Evolutionary conservation across 2,329 filamentous ascomycete genomes (phyloP).

Genomic region (Phaeosphaeriaceae sp.): DNA sequence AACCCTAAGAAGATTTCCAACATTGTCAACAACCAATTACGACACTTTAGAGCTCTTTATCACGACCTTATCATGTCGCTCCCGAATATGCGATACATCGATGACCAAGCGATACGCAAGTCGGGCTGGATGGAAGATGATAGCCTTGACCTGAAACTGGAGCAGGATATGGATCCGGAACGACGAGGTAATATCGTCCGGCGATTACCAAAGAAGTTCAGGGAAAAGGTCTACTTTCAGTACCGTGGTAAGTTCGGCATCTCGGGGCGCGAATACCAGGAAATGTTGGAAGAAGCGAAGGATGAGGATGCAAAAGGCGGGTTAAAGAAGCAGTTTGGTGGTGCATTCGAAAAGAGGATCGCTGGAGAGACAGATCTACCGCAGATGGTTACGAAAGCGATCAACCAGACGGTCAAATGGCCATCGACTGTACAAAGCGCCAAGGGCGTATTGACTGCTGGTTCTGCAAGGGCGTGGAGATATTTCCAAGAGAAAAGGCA

Average conservation of each 20-base stretch:
- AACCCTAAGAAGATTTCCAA: slow-evolving; percentile 92
- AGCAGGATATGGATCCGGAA: slow-evolving; percentile 90
- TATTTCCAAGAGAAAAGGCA: slow-evolving; percentile 81
- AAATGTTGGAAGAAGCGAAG: slow-evolving; percentile 78
- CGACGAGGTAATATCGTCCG: slow-evolving; percentile 96
- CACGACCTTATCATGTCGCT: slow-evolving; percentile 86
- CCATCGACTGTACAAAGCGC: slow-evolving; percentile 86
- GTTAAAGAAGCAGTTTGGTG: slow-evolving; percentile 77
- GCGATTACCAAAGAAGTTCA: slow-evolving; percentile 83
- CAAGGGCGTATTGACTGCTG: slow-evolving; percentile 83
- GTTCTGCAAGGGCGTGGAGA: slow-evolving; percentile 69
- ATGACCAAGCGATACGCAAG: slow-evolving; percentile 62
- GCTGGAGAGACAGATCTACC: slow-evolving; percentile 75
- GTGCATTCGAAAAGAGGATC: slow-evolving; percentile 85
- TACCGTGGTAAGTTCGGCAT: slow-evolving; percentile 92
- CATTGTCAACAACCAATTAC: slow-evolving; percentile 89
- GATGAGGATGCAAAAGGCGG: slow-evolving; percentile 68
- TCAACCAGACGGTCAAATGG: slow-evolving; percentile 90
- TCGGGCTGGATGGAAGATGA: slow-evolving; percentile 68
- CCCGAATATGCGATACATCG: slow-evolving; percentile 82
- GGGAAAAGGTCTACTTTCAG: slow-evolving; percentile 88
- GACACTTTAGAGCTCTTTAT: slow-evolving; percentile 91
- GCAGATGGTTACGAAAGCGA: slow-evolving; percentile 73
- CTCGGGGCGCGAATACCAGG: slow-evolving; percentile 79
- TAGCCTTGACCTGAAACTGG: slow-evolving; percentile 66